Evolutionary conservation across 192 early-diverging fungal species (phyloP), one percentile per base, ranked within the genome.

Genomic region (Helicostylum pulchrum): DNA sequence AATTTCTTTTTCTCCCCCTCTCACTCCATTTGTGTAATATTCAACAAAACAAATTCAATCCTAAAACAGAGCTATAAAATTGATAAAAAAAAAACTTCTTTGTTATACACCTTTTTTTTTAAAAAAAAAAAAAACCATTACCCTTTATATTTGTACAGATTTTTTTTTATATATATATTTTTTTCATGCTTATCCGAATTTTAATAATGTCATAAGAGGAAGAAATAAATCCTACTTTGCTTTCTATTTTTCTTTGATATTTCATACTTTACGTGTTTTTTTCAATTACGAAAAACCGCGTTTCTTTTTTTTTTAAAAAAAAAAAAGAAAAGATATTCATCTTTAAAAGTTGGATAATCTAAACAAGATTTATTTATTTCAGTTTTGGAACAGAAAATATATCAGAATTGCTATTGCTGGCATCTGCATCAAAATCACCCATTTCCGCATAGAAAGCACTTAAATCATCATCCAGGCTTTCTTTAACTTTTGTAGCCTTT

Each of bases 371-470:
- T 15, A 23, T 34, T 26, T 53, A 20, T 31, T 64, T 53, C 23
- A 51, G 12, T 45, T 65, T 65, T 55, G 64, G 64, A 19, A 65
- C 44, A 39, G 64, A 55, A 21, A 66, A 66, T 1, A 66, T 66
- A 57, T 66, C 64, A 19, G 61, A 30, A 42, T 47, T 55, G 26
- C 19, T 26, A n/a, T 31, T 19, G n/a, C n/a, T n/a, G 15, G 17
- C 49, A 11, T 66, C 64, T 54, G 42, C 17, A 31, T 21, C 30
- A 45, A 66, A 57, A n/a, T 66, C 71, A 3, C 71, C 82, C 72
- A 81, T 77, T 32, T 82, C 74, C 34, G 80, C 80, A 66, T 87
- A 82, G 64, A 88, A 88, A 7, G 82, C 88, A 50, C 77, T 78
- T 39, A 89, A 54, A 53, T 84, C 86, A 68, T 87, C 85, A n/a